These are phyloP conservation scores for Boletellus emodensis DNA, from an alignment of 768 basidiomycete genomes.

Conservation along the genomic window DNA sequence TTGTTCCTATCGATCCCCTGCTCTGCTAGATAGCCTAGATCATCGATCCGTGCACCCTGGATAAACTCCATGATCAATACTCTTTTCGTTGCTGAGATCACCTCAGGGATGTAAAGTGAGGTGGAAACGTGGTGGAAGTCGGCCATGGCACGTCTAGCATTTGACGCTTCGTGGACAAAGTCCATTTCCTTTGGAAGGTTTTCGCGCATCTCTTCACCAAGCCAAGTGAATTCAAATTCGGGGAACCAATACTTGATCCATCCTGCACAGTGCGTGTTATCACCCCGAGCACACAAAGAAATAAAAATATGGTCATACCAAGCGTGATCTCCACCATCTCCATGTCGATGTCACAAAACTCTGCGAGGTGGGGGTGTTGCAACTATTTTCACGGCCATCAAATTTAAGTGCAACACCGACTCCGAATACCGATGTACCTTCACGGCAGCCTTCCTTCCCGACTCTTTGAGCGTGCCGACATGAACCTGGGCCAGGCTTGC, in stretches of 20 bases:
- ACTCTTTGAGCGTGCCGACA: conserved; percentile 65
- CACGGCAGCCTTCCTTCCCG: conserved; percentile 78
- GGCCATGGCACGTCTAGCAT: conserved; percentile 63
- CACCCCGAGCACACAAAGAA: background rate
- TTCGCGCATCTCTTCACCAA: conserved; percentile 90
- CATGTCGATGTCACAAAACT: conserved; percentile 91
- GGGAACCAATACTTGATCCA: conserved; percentile 94
- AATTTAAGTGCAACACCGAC: background rate
- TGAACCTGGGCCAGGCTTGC: conserved; percentile 97
- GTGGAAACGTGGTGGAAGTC: conserved; percentile 72
- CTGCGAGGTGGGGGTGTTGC: conserved; percentile 91
- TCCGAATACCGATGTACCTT: conserved; percentile 48
- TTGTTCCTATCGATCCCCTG: conserved; percentile 89
- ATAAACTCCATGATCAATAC: conserved; percentile 96
- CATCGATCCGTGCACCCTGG: conserved; percentile 83
- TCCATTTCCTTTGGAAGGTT: conserved; percentile 94
- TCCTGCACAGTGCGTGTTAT: conserved; percentile 34
- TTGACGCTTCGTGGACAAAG: conserved; percentile 84
- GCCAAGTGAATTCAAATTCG: conserved; percentile 93
- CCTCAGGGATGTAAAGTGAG: conserved; percentile 84
- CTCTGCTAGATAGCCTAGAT: conserved; percentile 75
- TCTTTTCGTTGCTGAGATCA: conserved; percentile 76
- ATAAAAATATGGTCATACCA: conserved; percentile 36
- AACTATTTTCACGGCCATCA: conserved; percentile 38
- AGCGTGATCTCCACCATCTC: conserved; percentile 75